Percentiles rank a stretch among this genome's conserved stretches.
Evolutionary conservation across 257 asterid species (phyloP).

Genomic region (Nicotiana undulata): DNA sequence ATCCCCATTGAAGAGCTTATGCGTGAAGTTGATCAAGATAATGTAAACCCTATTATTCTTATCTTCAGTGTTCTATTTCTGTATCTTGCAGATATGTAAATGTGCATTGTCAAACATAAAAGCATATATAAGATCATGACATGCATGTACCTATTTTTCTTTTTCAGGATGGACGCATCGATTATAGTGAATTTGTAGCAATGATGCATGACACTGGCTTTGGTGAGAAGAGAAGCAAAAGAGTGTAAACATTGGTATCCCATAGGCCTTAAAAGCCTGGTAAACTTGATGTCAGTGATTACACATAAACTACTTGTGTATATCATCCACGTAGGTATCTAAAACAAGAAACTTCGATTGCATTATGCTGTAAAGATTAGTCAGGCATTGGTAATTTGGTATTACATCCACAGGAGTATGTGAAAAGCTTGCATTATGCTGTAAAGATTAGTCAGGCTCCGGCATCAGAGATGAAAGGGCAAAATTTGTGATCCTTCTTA

Average conservation of each 20-base stretch:
- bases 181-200: constrained; percentile 19
- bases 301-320: not conserved
- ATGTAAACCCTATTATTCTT: constrained; percentile 13
- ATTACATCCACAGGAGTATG: not conserved
- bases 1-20: constrained; percentile 35
- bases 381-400: not conserved
- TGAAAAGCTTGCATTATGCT: not conserved
- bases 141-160: not conserved
- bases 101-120: not conserved
- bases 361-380: not conserved
- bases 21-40: constrained; percentile 39
- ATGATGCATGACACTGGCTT: constrained; percentile 19
- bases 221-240: constrained; percentile 9
- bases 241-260: not conserved
- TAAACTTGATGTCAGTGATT: not conserved
- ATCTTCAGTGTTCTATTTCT: constrained; percentile 3
- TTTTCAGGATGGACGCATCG: constrained; percentile 24
- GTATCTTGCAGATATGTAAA: not conserved
- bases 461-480: constrained; percentile 6
- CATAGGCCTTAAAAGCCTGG: not conserved
- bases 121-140: not conserved
- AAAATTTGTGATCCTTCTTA: constrained; percentile 1
- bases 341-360: not conserved
- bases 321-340: not conserved
- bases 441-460: constrained; percentile 21